phyloP scores from a whole-genome alignment of 164 flowering plant genomes.

The Tinospora cordifolia region DNA sequence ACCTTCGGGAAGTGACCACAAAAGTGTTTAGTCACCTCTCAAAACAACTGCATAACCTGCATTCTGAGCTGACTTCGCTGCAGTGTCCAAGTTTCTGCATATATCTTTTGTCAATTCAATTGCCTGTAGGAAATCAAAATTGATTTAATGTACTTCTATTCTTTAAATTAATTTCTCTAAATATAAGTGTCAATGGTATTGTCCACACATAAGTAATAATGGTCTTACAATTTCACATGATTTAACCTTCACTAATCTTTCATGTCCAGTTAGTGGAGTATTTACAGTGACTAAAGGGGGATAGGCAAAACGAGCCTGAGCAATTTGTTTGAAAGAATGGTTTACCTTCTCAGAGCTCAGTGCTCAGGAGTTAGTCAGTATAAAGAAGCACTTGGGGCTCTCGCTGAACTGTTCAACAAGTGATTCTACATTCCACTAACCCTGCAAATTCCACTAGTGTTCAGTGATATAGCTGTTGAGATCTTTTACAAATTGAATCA shows the following conservation, averaged over 20 bases:
- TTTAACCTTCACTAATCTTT: not conserved
- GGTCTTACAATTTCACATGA: not conserved
- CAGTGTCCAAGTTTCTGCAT: constrained; percentile 57
- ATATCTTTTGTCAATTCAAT: constrained; percentile 59
- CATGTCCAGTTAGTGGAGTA: not conserved
- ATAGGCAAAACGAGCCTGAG: not conserved
- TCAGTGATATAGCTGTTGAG: not conserved
- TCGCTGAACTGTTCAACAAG: constrained; percentile 66
- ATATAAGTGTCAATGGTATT: not conserved
- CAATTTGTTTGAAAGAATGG: not conserved
- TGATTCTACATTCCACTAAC: constrained; percentile 46
- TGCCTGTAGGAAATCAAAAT: constrained; percentile 48
- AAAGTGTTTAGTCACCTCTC: constrained; percentile 93
- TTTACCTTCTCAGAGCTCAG: constrained; percentile 82
- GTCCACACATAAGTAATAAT: no score
- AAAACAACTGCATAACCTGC: constrained; percentile 76
- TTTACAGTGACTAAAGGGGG: not conserved
- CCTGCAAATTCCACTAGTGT: not conserved
- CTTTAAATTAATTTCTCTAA: no score
- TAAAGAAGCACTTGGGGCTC: constrained; percentile 81
- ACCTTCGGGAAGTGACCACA: constrained; percentile 99
- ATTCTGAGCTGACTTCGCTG: constrained; percentile 52
- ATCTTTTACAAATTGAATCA: not conserved
- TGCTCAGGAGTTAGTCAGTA: constrained; percentile 89
- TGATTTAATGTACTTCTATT: no score